phyloP scores from a whole-genome alignment of 2,329 filamentous ascomycete genomes.

The Chaetothyriales sp. region DNA sequence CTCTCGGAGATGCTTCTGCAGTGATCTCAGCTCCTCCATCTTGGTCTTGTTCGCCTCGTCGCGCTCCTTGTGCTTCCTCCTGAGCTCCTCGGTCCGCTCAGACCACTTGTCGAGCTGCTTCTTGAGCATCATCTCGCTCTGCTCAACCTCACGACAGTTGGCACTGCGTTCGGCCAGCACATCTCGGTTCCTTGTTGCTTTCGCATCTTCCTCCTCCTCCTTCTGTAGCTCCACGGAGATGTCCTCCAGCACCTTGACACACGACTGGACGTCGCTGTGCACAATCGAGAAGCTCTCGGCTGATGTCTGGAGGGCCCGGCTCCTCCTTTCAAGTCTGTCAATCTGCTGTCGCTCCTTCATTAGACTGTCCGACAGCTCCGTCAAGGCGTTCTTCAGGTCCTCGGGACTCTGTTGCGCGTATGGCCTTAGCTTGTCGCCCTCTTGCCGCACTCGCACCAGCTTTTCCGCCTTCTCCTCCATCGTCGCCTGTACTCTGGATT shows the following conservation, averaged over 20 bases:
- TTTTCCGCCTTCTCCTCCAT: slow-evolving; percentile 37
- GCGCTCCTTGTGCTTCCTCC: slow-evolving; percentile 66
- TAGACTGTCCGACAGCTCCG: slow-evolving; percentile 67
- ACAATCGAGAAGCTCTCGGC: slow-evolving; percentile 79
- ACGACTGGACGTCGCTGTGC: slow-evolving; percentile 67
- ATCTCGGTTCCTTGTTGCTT: slow-evolving; percentile 68
- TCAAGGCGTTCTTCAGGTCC: slow-evolving; percentile 63
- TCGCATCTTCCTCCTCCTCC: slow-evolving; percentile 76
- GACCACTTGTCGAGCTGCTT: slow-evolving; percentile 74
- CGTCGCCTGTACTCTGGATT: slow-evolving; percentile 53
- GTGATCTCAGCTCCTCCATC: slow-evolving; percentile 74
- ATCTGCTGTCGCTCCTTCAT: slow-evolving; percentile 68
- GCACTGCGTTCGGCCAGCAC: slow-evolving; percentile 76
- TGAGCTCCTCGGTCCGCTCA: slow-evolving; percentile 70
- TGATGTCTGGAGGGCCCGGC: slow-evolving; percentile 81
- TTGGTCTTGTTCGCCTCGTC: slow-evolving; percentile 65
- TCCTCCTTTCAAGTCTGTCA: slow-evolving; percentile 69
- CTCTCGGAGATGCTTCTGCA: slow-evolving; percentile 67
- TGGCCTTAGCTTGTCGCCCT: slow-evolving; percentile 75
- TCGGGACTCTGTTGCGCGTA: slow-evolving; percentile 84
- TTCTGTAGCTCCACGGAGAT: slow-evolving; percentile 70
- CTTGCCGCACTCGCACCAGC: slow-evolving; percentile 55
- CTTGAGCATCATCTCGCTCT: slow-evolving; percentile 67
- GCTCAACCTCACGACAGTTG: slow-evolving; percentile 80
- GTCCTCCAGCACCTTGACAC: slow-evolving; percentile 79